Evolutionary conservation across 306 rosid species (phyloP).

Genomic region (Dryas octopetala): DNA sequence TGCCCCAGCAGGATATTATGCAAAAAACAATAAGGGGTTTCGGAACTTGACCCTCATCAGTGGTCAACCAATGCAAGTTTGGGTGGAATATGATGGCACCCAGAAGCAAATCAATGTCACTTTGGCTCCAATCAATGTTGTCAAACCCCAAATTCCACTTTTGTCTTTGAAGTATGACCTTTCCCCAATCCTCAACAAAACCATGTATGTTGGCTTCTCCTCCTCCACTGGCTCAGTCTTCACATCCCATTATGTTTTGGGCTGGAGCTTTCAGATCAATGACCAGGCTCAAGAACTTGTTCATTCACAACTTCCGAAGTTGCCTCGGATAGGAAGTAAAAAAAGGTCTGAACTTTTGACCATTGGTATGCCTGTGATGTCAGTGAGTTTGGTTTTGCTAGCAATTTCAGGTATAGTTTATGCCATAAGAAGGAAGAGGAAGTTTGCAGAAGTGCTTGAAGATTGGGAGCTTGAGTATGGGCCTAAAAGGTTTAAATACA

Average conservation of each 20-base stretch:
- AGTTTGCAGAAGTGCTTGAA: constrained; percentile 31
- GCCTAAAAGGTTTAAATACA: constrained; percentile 38
- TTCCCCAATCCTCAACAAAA: constrained; percentile 34
- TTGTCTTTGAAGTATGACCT: constrained; percentile 46
- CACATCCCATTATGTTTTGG: constrained; percentile 53
- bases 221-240: constrained; percentile 58
- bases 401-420: constrained; percentile 17
- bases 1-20: constrained; percentile 40
- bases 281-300: constrained; percentile 44
- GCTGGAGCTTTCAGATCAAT: constrained; percentile 65
- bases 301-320: constrained; percentile 44
- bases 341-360: constrained; percentile 7
- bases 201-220: constrained; percentile 68
- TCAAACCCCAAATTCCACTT: constrained; percentile 51
- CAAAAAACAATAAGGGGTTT: background rate
- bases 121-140: constrained; percentile 40
- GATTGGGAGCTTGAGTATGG: constrained; percentile 44
- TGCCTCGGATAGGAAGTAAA: constrained; percentile 26
- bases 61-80: constrained; percentile 49
- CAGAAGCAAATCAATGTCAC: constrained; percentile 44
- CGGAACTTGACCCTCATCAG: constrained; percentile 42
- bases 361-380: constrained; percentile 25
- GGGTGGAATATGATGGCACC: constrained; percentile 62
- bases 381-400: background rate
- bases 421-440: constrained; percentile 29